Evolutionary conservation across 1,284 basidiomycete species (phyloP).

Genomic region (Ceratobasidium sp.): DNA sequence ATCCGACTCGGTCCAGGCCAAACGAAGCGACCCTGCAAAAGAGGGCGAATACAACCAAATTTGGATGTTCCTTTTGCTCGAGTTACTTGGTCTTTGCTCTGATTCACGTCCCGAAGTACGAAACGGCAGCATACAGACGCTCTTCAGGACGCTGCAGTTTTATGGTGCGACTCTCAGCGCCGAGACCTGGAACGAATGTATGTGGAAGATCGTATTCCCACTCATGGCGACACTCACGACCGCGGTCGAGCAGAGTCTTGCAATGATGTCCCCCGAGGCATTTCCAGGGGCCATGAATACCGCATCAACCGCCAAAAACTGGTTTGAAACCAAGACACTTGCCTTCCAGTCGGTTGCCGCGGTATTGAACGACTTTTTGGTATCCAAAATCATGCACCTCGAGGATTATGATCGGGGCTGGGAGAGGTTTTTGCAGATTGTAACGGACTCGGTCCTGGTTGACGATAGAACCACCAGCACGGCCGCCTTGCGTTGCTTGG

Average conservation of each 20-base stretch:
- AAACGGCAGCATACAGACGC: slow-evolving; percentile 92
- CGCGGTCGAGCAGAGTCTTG: slow-evolving; percentile 59
- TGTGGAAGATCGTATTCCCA: slow-evolving; percentile 92
- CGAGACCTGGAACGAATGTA: slow-evolving; percentile 87
- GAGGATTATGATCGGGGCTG: slow-evolving; percentile 78
- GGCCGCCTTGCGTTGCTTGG: slow-evolving; percentile 83
- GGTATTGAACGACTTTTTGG: slow-evolving; percentile 85
- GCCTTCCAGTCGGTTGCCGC: slow-evolving; percentile 87
- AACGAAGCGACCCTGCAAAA: slow-evolving; percentile 73
- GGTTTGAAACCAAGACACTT: slow-evolving; percentile 91
- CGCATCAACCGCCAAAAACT: slow-evolving; percentile 59
- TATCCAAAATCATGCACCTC: slow-evolving; percentile 78
- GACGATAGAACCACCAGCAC: slow-evolving; percentile 80
- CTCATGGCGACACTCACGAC: slow-evolving; percentile 80
- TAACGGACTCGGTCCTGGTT: slow-evolving; percentile 75
- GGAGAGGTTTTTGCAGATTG: slow-evolving; percentile 76
- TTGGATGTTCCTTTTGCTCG: slow-evolving; percentile 92
- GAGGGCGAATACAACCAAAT: slow-evolving; percentile 81
- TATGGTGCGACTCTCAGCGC: slow-evolving; percentile 87
- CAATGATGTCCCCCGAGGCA: slow-evolving; percentile 55
- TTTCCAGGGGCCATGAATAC: slow-evolving; percentile 4
- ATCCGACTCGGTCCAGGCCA: slow-evolving; percentile 89
- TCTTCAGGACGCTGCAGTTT: slow-evolving; percentile 93
- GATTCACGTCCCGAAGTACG: slow-evolving; percentile 90
- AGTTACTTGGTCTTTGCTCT: slow-evolving; percentile 85